Base-by-base conservation (phyloP, 140 eudicot species). In the Oenanthe javanica region DNA sequence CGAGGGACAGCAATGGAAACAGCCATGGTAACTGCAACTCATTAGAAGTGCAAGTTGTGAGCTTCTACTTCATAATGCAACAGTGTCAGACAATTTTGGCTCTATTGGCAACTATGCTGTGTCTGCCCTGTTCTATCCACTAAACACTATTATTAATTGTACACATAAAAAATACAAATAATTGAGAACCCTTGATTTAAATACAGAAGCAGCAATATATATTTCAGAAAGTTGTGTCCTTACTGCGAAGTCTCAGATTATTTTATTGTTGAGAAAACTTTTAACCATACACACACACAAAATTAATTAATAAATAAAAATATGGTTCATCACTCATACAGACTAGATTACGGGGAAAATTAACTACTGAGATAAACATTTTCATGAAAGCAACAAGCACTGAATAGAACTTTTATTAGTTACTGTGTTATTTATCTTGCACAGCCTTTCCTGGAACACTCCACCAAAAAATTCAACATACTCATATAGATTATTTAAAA, bases 1-100 rank as follows among this genome's bases (percentile, higher is more conserved):
- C 54, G 61, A 48, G 63, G 25, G 63, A 14, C 46, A 48, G 79
- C 79, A 75, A 75, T 75, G 79, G 46, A 25, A 63, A 75, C 61
- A 27, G 79, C 64, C 79, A 75, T 75, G 63, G 79, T 46, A 75
- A 75, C 79, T 75, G 79, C 79, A 75, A 75, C 79, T 23, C 79
- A 27, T 75, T 75, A 49, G 11, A 75, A 49, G 79, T 49, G 63
- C 46, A 75, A 25, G 14, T 36, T 36, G 74, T 67, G 74, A 67
- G 74, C 46, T 67, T 45, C 59, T 59, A 74, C 55, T 23, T 74
- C 59, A 47, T 47, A 46, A 74, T 74, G 78, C 43, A 74, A 75
- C 46, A 75, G 61, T 75, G 79, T 49, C 79, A 6, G 64, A 38
- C 61, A 75, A 49, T 75, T 75, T 75, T 75, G 79, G 79, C 79